Conservation (phyloP, 2,329 filamentous ascomycete species). For the Alternaria viburni region DNA sequence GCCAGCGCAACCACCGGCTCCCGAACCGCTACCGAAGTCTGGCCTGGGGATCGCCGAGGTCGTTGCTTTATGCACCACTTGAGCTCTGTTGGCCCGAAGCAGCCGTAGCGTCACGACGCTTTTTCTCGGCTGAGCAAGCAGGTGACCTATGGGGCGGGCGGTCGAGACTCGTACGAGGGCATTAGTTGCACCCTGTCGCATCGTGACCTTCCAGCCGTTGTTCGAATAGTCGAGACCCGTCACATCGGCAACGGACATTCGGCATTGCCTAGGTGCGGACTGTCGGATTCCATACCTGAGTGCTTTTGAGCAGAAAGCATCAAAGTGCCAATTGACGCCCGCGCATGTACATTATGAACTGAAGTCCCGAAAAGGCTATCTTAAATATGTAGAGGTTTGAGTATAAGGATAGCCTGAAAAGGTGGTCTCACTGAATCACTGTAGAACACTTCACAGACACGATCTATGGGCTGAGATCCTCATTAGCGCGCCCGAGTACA, state of each 20-base stretch:
- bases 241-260: background rate
- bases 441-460: background rate
- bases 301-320: background rate
- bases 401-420: background rate
- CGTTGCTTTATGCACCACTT: conserved; percentile 23
- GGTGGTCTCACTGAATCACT: background rate
- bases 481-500: background rate
- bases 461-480: background rate
- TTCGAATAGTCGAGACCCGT: background rate
- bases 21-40: conserved; percentile 8
- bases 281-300: background rate
- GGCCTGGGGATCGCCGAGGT: conserved; percentile 8
- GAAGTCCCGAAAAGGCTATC: background rate
- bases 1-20: background rate
- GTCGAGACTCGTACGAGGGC: conserved; percentile 23
- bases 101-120: conserved; percentile 16
- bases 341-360: background rate
- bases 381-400: background rate
- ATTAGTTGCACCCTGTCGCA: background rate
- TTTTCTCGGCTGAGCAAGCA: conserved; percentile 19
- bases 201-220: background rate
- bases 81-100: conserved; percentile 13
- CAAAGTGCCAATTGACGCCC: background rate
- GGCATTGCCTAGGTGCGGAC: background rate
- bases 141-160: conserved; percentile 15